Percentiles rank a stretch among this genome's conserved stretches.
These are phyloP conservation scores for Ganoderma resinaceum DNA, from an alignment of 1,284 basidiomycete genomes.

Conservation along the genomic window DNA sequence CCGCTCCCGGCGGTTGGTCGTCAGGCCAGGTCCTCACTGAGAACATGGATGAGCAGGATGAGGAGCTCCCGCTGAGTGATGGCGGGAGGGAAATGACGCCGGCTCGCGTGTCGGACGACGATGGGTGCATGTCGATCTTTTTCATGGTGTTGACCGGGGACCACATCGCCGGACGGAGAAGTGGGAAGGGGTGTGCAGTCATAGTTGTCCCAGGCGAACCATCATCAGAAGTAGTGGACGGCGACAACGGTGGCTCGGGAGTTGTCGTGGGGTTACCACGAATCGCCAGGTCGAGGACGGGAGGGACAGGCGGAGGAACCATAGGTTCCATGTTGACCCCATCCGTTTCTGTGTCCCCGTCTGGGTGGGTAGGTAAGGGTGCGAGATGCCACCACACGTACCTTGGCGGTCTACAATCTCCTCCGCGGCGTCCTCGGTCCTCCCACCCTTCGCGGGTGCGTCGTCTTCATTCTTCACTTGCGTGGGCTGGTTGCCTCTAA, in stretches of 20 bases:
- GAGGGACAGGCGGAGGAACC: neutral
- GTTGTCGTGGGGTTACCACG: neutral
- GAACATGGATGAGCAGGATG: conserved; percentile 13
- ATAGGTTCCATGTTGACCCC: neutral
- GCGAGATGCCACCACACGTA: neutral
- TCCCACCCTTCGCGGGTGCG: neutral
- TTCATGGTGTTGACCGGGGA: conserved; percentile 5
- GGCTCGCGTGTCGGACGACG: neutral
- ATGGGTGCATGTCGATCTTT: neutral
- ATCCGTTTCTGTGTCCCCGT: neutral
- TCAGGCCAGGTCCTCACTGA: conserved; percentile 16
- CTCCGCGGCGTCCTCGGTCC: neutral
- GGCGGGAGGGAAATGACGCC: neutral
- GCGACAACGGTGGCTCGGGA: conserved; percentile 1
- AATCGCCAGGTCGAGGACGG: neutral
- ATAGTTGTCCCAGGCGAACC: neutral
- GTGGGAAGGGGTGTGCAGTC: neutral
- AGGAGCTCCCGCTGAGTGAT: neutral
- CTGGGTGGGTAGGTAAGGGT: neutral
- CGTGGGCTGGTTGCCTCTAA: neutral
- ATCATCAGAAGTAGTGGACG: neutral
- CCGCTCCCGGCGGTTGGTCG: neutral
- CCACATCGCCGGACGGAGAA: conserved; percentile 25
- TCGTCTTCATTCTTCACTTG: neutral
- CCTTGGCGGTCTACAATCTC: neutral